Evolutionary conservation across 805 yeast species (phyloP).

Genomic region (Blastobotrys muscicola): DNA sequence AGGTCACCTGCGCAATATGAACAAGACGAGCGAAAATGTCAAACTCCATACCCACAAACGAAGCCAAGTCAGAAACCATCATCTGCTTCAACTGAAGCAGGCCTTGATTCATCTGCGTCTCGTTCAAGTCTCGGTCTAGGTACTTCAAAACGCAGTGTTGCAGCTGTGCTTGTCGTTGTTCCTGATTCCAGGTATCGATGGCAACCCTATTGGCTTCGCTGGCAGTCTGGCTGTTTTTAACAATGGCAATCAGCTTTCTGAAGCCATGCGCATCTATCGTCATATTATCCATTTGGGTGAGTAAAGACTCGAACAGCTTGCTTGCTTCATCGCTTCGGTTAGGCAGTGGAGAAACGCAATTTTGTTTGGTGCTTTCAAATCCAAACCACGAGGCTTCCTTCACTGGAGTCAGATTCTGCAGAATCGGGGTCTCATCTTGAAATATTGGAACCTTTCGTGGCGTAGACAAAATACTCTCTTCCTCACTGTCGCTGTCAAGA

Average conservation of each 20-base stretch:
- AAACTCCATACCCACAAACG: conserved; percentile 11
- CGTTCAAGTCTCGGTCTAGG: conserved; percentile 8
- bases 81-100: conserved; percentile 15
- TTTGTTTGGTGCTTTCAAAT: conserved; percentile 11
- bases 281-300: conserved; percentile 10
- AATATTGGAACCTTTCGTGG: conserved; percentile 9
- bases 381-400: conserved; percentile 10
- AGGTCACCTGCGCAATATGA: conserved; percentile 6
- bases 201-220: conserved; percentile 5
- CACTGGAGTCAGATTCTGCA: too few relatives aligned
- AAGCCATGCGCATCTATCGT: conserved; percentile 18
- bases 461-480: conserved; percentile 1
- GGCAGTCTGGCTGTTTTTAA: conserved; percentile 7
- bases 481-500: too few relatives aligned
- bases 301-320: conserved; percentile 12
- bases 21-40: conserved; percentile 11
- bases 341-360: conserved; percentile 13
- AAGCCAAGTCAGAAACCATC: conserved; percentile 8
- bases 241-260: conserved; percentile 14
- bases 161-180: conserved; percentile 7
- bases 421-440: too few relatives aligned
- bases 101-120: conserved; percentile 13
- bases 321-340: conserved; percentile 11
- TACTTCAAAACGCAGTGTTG: conserved; percentile 10
- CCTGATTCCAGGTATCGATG: conserved; percentile 12